Evolutionary conservation across 2,329 filamentous ascomycete species (phyloP), one percentile per base, ranked within the genome.

Genomic region (Trichoderma guizhouense): DNA sequence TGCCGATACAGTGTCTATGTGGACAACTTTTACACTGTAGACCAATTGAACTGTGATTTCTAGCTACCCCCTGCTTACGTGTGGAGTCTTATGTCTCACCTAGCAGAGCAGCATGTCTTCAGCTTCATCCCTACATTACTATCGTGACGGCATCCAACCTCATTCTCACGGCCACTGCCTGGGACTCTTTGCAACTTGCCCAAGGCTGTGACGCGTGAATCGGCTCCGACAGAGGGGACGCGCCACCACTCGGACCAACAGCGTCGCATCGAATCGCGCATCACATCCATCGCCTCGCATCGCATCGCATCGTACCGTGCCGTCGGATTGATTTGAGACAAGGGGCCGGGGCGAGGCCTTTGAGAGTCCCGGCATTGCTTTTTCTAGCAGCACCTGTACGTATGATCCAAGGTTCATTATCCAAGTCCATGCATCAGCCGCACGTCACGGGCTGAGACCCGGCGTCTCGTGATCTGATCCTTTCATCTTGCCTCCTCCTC

Each of bases 401-500:
- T 53, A 24, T 11, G 47, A 53, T 21, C 6, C n/a, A 9, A 21
- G 24, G 24, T 28, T 32, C 53, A 28, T 18, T 8, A 18, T 57
- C 30, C 57, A 34, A 34, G 28, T 14, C 30, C 57, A 34, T 21
- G n/a, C 39, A 51, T 61, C 67, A 69, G 67, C 67, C 57, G 67
- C 67, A 69, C 26, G 11, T 34, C 26, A 62, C 36, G 36, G 47
- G 67, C 67, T 39, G 67, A 53, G 43, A 61, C 28, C 57, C 14
- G 21, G 57, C 57, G 57, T 69, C 57, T 69, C 15, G 57, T 61
- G 57, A 69, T 69, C 67, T 24, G 47, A 53, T 24, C 66, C 32
- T 15, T 62, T 69, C 67, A 69, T 62, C 67, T 69, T 69, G 67
- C 28, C 47, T 62, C 43, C 32, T 51, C 39, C 36, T 39, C 34